Percentiles rank a stretch among this genome's conserved stretches.
Evolutionary conservation across 257 asterid genomes (phyloP).

Genomic region (Plantago ovata): DNA sequence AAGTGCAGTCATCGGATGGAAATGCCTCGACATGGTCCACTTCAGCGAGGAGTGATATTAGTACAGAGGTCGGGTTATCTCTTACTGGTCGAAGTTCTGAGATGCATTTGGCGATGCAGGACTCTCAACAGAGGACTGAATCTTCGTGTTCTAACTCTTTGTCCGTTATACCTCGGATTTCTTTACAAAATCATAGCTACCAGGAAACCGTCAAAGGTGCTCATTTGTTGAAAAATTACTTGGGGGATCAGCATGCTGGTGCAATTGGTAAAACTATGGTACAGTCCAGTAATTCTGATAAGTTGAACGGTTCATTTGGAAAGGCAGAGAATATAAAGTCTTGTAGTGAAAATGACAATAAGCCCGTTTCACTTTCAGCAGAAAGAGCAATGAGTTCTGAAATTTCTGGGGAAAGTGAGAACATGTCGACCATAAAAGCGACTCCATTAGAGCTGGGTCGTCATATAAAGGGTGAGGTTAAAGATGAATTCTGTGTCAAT

Average conservation of each 20-base stretch:
- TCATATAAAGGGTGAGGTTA: background rate
- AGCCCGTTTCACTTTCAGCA: conserved; percentile 10
- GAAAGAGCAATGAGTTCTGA: conserved; percentile 20
- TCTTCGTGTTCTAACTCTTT: conserved; percentile 48
- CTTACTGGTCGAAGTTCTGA: conserved; percentile 17
- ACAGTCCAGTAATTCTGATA: conserved; percentile 20
- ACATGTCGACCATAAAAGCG: background rate
- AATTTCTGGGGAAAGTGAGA: conserved; percentile 13
- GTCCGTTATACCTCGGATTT: conserved; percentile 20
- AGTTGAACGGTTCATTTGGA: conserved; percentile 15
- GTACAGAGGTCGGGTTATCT: conserved; percentile 24
- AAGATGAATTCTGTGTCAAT: conserved; percentile 6
- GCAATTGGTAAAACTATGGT: conserved; percentile 10
- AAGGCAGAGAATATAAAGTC: conserved; percentile 12
- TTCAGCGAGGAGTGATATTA: conserved; percentile 34
- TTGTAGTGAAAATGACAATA: conserved; percentile 14
- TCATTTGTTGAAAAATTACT: conserved; percentile 20
- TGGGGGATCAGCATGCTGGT: conserved; percentile 10
- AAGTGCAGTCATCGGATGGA: conserved; percentile 26
- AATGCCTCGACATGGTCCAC: conserved; percentile 13
- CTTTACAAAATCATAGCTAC: conserved; percentile 24
- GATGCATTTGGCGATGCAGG: conserved; percentile 19
- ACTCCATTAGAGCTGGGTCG: conserved; percentile 17
- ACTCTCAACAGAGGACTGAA: conserved; percentile 36
- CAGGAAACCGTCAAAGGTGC: conserved; percentile 30